A percentile compares a stretch with the other conserved stretches of the same genome.
phyloP scores from a whole-genome alignment of 176 grass and related monocot genomes.

The Alopecurus myosuroides region DNA sequence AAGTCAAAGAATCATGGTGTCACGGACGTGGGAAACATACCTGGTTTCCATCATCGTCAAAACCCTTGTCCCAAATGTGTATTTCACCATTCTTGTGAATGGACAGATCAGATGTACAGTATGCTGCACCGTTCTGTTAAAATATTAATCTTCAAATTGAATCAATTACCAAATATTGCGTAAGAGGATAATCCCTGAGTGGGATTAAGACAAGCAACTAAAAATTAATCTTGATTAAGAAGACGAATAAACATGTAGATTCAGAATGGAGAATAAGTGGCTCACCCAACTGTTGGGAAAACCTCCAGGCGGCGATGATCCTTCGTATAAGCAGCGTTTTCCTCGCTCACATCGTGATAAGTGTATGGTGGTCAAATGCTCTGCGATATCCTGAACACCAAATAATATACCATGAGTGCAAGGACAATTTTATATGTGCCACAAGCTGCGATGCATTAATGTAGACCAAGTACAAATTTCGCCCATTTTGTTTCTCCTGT shows the following conservation, averaged over 20 bases:
- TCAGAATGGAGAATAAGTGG: slow-evolving; percentile 11
- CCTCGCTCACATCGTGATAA: slow-evolving; percentile 80
- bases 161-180: background rate
- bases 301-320: slow-evolving; percentile 73
- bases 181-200: background rate
- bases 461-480: background rate
- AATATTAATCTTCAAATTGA: slow-evolving; percentile 11
- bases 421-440: background rate
- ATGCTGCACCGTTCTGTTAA: slow-evolving; percentile 68
- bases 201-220: background rate
- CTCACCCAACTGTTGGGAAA: slow-evolving; percentile 92
- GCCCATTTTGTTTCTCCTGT: slow-evolving; percentile 6
- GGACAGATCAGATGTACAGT: slow-evolving; percentile 83
- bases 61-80: slow-evolving; percentile 91
- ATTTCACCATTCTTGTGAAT: slow-evolving; percentile 78
- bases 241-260: background rate
- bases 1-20: background rate
- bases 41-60: slow-evolving; percentile 74
- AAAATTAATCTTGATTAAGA: background rate
- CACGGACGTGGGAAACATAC: slow-evolving; percentile 18
- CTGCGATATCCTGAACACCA: slow-evolving; percentile 81
- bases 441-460: background rate
- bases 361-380: slow-evolving; percentile 84
- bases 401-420: background rate
- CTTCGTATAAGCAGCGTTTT: slow-evolving; percentile 91